These are phyloP conservation scores for Blastobotrys muscicola DNA, from an alignment of 805 yeast species.

Conservation along the genomic window DNA sequence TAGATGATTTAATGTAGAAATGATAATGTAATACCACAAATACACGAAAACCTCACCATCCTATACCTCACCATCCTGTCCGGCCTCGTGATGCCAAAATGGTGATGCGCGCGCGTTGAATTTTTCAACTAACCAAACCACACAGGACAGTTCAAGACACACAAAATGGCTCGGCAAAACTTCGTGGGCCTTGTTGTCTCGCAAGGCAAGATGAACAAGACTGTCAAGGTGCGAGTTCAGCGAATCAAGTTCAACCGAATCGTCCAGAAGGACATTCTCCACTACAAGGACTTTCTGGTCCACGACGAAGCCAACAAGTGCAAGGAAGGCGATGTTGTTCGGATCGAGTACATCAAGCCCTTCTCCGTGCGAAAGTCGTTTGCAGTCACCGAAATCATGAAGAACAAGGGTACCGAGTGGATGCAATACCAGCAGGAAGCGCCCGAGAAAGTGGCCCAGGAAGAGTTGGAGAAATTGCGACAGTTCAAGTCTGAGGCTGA, in stretches of 20 bases:
- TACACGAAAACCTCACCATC: too few species aligned
- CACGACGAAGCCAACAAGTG: constrained; percentile 91
- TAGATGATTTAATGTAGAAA: neutral
- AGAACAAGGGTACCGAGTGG: constrained; percentile 85
- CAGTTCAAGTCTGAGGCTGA: constrained; percentile 46
- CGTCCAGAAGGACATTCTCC: constrained; percentile 47
- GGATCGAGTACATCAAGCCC: constrained; percentile 80
- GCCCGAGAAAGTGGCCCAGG: constrained; percentile 51
- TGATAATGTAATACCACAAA: neutral
- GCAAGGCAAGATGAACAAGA: constrained; percentile 93
- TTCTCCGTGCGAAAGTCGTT: constrained; percentile 72
- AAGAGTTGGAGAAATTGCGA: constrained; percentile 49
- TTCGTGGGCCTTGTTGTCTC: constrained; percentile 89
- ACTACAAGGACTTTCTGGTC: constrained; percentile 75
- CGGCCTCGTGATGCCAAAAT: too few species aligned
- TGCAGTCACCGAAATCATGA: constrained; percentile 86
- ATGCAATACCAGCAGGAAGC: constrained; percentile 70
- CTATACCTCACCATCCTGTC: too few species aligned
- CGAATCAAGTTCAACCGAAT: constrained; percentile 58
- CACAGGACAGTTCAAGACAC: neutral
- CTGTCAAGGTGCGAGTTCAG: constrained; percentile 86
- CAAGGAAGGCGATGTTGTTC: constrained; percentile 90
- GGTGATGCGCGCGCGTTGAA: neutral
- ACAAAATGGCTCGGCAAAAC: constrained; percentile 74
- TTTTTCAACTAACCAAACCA: neutral